Conservation (phyloP, 129 eudicot genomes). For the Calendula officinalis region DNA sequence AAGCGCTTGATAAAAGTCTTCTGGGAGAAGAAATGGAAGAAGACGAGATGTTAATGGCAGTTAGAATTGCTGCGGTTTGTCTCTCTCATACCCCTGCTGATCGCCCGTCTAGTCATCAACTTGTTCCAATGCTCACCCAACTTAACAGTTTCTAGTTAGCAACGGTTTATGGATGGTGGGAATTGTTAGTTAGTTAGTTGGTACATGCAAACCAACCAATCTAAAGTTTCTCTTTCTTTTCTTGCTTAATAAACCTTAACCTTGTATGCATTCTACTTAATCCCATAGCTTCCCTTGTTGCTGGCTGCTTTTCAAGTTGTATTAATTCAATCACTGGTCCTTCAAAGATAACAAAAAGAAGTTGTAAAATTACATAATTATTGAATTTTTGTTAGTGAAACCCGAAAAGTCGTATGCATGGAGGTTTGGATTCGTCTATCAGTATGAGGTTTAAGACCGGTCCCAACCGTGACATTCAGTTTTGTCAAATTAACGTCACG, state of each 20-base stretch:
- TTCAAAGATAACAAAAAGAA: too few relatives aligned
- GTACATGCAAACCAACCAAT: neutral
- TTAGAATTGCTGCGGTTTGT: constrained; percentile 82
- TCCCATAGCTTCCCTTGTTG: neutral
- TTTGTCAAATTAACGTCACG: too few relatives aligned
- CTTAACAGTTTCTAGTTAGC: constrained; percentile 66
- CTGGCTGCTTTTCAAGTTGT: neutral
- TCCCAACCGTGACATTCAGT: too few relatives aligned
- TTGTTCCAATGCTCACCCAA: constrained; percentile 92
- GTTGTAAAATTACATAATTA: neutral
- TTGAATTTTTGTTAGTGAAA: neutral
- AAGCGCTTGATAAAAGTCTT: constrained; percentile 82
- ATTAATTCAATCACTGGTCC: neutral
- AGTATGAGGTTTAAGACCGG: too few relatives aligned
- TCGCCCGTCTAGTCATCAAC: constrained; percentile 86
- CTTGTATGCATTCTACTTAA: neutral
- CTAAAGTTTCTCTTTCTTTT: neutral
- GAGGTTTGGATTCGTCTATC: too few relatives aligned
- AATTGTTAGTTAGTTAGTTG: neutral
- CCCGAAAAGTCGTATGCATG: too few relatives aligned
- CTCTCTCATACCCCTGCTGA: constrained; percentile 74
- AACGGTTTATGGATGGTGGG: neutral
- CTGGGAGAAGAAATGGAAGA: constrained; percentile 72
- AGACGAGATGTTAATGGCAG: constrained; percentile 91
- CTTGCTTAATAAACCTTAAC: neutral